Evolutionary conservation across 768 basidiomycete genomes (phyloP).

Genomic region (Wakefieldia striispora): DNA sequence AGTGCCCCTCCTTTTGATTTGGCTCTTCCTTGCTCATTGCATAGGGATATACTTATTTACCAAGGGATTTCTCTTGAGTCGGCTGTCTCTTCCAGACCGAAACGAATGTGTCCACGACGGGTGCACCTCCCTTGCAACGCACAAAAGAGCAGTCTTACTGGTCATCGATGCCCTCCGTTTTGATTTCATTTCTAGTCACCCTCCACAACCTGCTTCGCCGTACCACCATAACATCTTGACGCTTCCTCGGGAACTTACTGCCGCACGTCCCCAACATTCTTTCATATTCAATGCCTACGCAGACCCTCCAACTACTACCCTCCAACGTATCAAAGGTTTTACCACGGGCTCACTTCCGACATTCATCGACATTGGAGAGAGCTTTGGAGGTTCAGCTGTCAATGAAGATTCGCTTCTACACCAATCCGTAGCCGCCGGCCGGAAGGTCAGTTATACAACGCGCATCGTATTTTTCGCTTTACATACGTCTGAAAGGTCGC

Average conservation of each 20-base stretch:
- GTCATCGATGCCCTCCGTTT: constrained; percentile 93
- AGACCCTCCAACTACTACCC: constrained; percentile 93
- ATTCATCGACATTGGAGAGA: constrained; percentile 90
- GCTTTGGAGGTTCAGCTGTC: constrained; percentile 85
- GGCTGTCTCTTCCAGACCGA: constrained; percentile 37
- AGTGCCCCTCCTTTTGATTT: constrained; percentile 40
- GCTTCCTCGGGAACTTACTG: constrained; percentile 71
- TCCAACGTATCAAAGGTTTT: constrained; percentile 92
- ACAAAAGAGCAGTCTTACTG: constrained; percentile 78
- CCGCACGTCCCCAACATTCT: constrained; percentile 62
- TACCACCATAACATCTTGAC: constrained; percentile 83
- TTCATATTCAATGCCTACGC: constrained; percentile 88
- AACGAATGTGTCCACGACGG: constrained; percentile 56
- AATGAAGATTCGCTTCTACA: constrained; percentile 85
- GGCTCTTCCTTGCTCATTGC: constrained; percentile 66
- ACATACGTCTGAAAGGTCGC: constrained; percentile 51
- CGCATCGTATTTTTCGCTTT: background rate
- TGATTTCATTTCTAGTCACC: constrained; percentile 82
- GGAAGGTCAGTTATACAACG: constrained; percentile 44
- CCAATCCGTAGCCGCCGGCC: constrained; percentile 60
- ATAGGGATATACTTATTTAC: constrained; percentile 88
- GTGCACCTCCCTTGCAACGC: constrained; percentile 46
- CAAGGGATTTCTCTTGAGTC: constrained; percentile 86
- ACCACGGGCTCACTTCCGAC: constrained; percentile 96
- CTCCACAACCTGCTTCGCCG: constrained; percentile 52